These are phyloP conservation scores for Ophiocordyceps polyrhachis-furcata DNA, from an alignment of 2,329 filamentous ascomycete genomes.

Conservation along the genomic window DNA sequence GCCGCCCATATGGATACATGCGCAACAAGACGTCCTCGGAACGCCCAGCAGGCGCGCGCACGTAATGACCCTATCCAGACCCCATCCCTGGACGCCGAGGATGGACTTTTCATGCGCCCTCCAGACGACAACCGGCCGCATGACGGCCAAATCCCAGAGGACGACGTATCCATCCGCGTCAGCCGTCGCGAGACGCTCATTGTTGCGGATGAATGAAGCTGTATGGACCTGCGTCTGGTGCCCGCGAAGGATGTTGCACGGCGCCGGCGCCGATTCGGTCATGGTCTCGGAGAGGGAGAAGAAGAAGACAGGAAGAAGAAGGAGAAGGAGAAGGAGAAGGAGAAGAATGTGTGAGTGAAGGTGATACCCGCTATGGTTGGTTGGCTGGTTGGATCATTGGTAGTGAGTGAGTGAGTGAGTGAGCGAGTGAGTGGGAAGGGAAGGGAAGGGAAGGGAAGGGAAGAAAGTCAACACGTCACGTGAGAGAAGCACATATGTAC, in stretches of 20 bases:
- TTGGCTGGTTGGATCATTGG: too few species aligned
- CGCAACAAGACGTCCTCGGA: background rate
- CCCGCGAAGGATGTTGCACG: conserved; percentile 57
- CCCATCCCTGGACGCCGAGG: conserved; percentile 56
- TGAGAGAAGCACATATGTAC: too few species aligned
- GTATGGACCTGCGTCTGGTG: conserved; percentile 67
- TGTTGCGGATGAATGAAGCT: conserved; percentile 51
- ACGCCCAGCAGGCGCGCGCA: conserved; percentile 23
- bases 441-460: too few species aligned
- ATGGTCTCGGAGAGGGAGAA: conserved; percentile 5
- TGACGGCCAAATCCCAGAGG: conserved; percentile 67
- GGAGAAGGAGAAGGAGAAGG: too few species aligned
- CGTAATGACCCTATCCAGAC: conserved; percentile 61
- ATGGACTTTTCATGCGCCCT: conserved; percentile 63
- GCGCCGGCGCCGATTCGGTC: conserved; percentile 15
- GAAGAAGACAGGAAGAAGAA: background rate
- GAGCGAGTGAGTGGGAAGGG: too few species aligned
- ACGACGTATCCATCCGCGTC: conserved; percentile 84
- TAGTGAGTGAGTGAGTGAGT: too few species aligned
- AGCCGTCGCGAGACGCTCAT: conserved; percentile 63
- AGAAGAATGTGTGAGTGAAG: too few species aligned
- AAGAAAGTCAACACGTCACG: too few species aligned
- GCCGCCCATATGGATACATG: background rate
- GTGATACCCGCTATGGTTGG: too few species aligned
- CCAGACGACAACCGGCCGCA: conserved; percentile 73